Conservation (phyloP, 805 yeast genomes). For the Kodamaea fukazawae region DNA sequence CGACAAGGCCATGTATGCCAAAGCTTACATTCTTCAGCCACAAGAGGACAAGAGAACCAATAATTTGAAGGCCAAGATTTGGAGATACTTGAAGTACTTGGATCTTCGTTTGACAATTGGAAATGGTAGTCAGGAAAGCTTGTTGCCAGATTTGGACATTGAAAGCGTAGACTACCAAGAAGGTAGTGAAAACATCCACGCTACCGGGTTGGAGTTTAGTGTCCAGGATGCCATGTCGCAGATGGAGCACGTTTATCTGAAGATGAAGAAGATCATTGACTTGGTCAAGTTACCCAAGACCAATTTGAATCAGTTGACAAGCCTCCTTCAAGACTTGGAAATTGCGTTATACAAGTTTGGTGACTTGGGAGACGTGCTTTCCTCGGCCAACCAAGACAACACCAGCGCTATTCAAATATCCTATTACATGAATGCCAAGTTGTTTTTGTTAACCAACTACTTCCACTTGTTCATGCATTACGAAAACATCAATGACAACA, state of each 20-base stretch:
- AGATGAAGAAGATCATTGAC: constrained; percentile 31
- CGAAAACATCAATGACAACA: constrained; percentile 13
- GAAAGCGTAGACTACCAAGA: constrained; percentile 22
- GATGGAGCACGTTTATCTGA: constrained; percentile 2
- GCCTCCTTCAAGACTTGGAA: constrained; percentile 37
- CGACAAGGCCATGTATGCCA: constrained; percentile 11
- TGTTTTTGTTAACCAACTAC: constrained; percentile 12
- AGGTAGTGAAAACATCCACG: constrained; percentile 30
- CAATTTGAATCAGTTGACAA: constrained; percentile 35
- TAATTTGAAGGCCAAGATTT: constrained; percentile 54
- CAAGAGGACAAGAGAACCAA: constrained; percentile 16
- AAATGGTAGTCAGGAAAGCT: constrained; percentile 46
- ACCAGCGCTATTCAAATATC: constrained; percentile 2
- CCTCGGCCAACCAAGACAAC: constrained; percentile 1
- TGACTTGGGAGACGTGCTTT: constrained; percentile 6
- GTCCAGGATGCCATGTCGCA: neutral
- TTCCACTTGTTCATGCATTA: constrained; percentile 19
- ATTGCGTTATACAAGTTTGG: constrained; percentile 17
- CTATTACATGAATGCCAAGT: constrained; percentile 15
- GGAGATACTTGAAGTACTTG: constrained; percentile 47
- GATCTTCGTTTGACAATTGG: constrained; percentile 46
- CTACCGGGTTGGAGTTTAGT: constrained; percentile 4
- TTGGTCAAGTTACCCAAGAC: constrained; percentile 36
- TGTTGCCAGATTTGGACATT: constrained; percentile 18
- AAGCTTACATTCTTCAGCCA: no score